Conservation (phyloP, 106 monocot genomes). For the Agapanthus africanus region DNA sequence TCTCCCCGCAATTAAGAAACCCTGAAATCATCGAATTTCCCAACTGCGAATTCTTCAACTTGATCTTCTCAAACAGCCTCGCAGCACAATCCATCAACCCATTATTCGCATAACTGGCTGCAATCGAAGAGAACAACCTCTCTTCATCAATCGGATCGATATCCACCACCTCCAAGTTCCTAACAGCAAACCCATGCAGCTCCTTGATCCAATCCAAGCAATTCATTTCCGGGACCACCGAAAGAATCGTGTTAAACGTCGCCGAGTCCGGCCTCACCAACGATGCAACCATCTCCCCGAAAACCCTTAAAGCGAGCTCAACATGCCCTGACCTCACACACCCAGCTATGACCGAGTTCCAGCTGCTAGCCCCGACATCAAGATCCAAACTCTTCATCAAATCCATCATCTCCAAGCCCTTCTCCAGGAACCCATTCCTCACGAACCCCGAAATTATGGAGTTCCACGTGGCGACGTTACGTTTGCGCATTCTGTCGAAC, state of each 20-base stretch:
- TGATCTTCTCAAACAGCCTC: conserved; percentile 12
- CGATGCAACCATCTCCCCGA: background rate
- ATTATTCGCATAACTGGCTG: conserved; percentile 1
- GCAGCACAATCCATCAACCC: background rate
- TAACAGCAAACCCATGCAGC: conserved; percentile 52
- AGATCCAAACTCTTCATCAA: conserved; percentile 11
- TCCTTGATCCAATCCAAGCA: conserved; percentile 21
- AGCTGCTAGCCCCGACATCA: conserved; percentile 13
- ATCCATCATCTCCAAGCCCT: conserved; percentile 31
- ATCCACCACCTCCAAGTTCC: conserved; percentile 20
- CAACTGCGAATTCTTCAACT: conserved; percentile 25
- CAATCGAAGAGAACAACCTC: conserved; percentile 9
- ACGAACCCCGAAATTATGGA: conserved; percentile 31
- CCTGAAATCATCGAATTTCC: conserved; percentile 62
- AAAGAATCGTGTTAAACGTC: conserved; percentile 33
- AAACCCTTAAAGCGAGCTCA: conserved; percentile 2
- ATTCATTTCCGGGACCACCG: background rate
- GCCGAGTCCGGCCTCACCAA: conserved; percentile 2
- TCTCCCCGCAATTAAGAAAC: conserved; percentile 22
- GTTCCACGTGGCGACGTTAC: conserved; percentile 41
- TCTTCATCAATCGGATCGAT: conserved; percentile 1
- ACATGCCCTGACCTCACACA: background rate
- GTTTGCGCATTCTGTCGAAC: conserved; percentile 56
- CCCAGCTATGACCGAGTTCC: conserved; percentile 57
- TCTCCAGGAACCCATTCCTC: conserved; percentile 31